Evolutionary conservation across 352 stramenopile species (phyloP), one percentile per base, ranked within the genome.

Genomic region (Thraustochytrium sp.): DNA sequence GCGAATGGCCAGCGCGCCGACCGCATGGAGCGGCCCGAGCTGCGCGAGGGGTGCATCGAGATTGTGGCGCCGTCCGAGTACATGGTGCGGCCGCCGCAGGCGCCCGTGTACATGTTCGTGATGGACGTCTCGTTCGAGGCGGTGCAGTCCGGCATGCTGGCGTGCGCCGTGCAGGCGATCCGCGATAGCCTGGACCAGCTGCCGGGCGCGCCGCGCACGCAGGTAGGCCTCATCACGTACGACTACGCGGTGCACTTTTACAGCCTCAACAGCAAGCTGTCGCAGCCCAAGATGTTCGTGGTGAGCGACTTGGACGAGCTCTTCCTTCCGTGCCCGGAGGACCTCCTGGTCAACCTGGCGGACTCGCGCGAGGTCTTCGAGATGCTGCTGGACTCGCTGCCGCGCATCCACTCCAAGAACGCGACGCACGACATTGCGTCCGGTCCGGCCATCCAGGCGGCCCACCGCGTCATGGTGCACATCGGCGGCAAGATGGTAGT

Each of bases 301-400:
- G 90, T 96, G 61, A 62, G 85, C 11, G 92, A 97, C 86, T 86
- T 96, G 90, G 97, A 89, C 11, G 91, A 96, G 55, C 85, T 93
- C 4, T 95, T 96, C 88, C 86, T 96, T 74, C 92, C 90, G 31
- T 55, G 83, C 8, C 89, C 89, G 16, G 96, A 99, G 85, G 95
- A 99, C 88, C 88, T 99, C 56, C 90, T 99, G 53, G 96, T 99
- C 13, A 99, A 99, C 88, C 87, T 99, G 65, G 93, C 87, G 37
- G 93, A 99, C 85, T 97, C 91, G 49, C 90, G 96, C 46, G 89
- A 94, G 13, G 89, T 98, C 13, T 89, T 99, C 23, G 96, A 99
- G 51, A 88, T 90, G 53, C 93, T 99, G 82, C 90, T 99, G 46
- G 95, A 99, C 80, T 93, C 90, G 54, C 89, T 99, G 3, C 95